Evolutionary conservation across 352 stramenopile species (phyloP).

Genomic region (Globisporangium cystogenes): DNA sequence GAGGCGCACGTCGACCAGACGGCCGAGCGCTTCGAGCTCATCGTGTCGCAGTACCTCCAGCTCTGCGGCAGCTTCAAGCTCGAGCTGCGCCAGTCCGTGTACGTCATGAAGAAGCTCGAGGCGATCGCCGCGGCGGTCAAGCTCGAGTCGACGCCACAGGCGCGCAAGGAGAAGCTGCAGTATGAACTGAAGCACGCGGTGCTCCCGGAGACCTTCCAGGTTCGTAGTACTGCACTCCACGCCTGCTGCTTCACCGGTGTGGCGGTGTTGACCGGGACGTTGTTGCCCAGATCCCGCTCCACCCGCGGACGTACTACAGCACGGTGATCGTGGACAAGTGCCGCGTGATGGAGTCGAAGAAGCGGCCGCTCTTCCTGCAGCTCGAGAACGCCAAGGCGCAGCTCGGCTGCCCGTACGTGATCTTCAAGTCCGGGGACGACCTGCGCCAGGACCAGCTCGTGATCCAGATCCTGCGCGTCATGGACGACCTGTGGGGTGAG

Average conservation of each 20-base stretch:
- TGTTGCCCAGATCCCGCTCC: slow-evolving; percentile 81
- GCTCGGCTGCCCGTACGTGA: slow-evolving; percentile 61
- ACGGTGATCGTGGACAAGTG: slow-evolving; percentile 76
- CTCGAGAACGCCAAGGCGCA: slow-evolving; percentile 70
- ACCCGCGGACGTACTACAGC: slow-evolving; percentile 78
- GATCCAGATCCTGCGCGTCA: slow-evolving; percentile 87
- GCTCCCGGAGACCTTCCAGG: slow-evolving; percentile 83
- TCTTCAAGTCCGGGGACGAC: slow-evolving; percentile 93
- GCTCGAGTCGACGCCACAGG: slow-evolving; percentile 24
- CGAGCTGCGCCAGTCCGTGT: slow-evolving; percentile 88
- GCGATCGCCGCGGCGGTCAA: slow-evolving; percentile 69
- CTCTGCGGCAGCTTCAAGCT: slow-evolving; percentile 86
- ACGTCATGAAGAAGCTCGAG: slow-evolving; percentile 90
- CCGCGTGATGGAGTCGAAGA: slow-evolving; percentile 93
- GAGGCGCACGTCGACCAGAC: slow-evolving; percentile 64
- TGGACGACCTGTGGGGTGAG: slow-evolving; percentile 89
- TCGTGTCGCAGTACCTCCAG: slow-evolving; percentile 79
- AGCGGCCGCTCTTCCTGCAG: slow-evolving; percentile 86
- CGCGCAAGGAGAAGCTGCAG: slow-evolving; percentile 48
- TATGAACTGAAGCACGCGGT: slow-evolving; percentile 42
- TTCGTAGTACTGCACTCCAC: too few relatives aligned
- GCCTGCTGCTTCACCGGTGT: too few relatives aligned
- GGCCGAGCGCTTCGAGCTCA: slow-evolving; percentile 54
- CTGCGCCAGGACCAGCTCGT: slow-evolving; percentile 93
- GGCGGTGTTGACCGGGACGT: too few relatives aligned